Evolutionary conservation across 306 rosid genomes (phyloP).

Genomic region (Glycine soja): DNA sequence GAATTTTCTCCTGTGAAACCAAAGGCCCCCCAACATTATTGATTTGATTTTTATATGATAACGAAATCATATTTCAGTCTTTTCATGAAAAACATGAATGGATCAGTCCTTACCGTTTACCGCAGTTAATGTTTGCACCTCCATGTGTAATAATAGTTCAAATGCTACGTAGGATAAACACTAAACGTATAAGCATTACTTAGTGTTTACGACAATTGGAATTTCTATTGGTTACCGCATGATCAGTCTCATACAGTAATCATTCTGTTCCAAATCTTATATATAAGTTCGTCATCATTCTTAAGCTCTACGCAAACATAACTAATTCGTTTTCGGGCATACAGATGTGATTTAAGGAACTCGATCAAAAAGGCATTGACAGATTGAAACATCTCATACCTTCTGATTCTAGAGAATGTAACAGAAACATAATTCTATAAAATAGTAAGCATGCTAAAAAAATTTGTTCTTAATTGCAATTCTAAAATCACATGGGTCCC

Average conservation of each 20-base stretch:
- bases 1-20: too few relatives aligned
- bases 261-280: constrained; percentile 16
- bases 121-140: background rate
- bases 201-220: background rate
- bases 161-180: background rate
- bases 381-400: background rate
- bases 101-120: background rate
- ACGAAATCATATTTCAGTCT: background rate
- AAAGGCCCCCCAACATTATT: too few relatives aligned
- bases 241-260: background rate
- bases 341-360: constrained; percentile 15
- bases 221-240: background rate
- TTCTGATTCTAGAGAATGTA: background rate
- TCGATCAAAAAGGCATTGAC: background rate
- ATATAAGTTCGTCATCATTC: background rate
- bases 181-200: background rate
- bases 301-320: constrained; percentile 33
- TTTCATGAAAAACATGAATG: background rate
- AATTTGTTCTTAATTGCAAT: background rate
- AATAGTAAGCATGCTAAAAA: background rate
- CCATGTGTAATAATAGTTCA: background rate
- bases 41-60: background rate
- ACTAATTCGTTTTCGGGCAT: background rate
- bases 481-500: background rate
- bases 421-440: background rate